Conservation (phyloP, 495 filamentous ascomycete species). For the Wilcoxina mikolae region DNA sequence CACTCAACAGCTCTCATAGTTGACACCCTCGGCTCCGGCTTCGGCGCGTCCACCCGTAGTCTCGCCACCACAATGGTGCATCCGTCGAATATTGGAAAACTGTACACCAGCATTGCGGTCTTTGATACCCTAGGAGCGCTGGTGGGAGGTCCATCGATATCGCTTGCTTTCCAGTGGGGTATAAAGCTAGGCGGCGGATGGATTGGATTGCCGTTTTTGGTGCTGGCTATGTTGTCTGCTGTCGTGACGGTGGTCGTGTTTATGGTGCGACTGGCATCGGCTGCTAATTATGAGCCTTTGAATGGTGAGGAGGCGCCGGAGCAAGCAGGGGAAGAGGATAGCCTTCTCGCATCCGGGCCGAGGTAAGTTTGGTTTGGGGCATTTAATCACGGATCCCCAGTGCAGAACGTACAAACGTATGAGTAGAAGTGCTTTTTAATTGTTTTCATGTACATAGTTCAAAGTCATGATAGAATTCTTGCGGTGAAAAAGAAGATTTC, state of each 20-base stretch:
- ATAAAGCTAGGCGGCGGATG: not conserved
- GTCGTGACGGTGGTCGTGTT: not conserved
- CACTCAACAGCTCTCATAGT: slow-evolving; percentile 3
- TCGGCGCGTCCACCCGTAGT: slow-evolving; percentile 3
- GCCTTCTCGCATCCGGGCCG: not conserved
- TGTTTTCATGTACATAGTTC: too few relatives aligned
- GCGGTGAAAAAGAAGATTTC: too few relatives aligned
- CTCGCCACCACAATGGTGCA: slow-evolving; percentile 7
- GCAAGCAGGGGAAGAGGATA: not conserved
- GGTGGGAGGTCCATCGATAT: slow-evolving; percentile 1
- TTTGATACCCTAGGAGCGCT: slow-evolving; percentile 3
- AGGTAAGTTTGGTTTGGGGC: too few relatives aligned
- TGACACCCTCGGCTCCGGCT: slow-evolving; percentile 7
- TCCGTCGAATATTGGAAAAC: not conserved
- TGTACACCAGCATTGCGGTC: slow-evolving; percentile 5
- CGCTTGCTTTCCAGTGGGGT: not conserved
- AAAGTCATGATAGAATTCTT: too few relatives aligned
- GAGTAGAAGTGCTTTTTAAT: too few relatives aligned
- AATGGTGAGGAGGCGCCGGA: not conserved
- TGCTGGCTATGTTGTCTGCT: not conserved
- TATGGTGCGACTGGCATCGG: not conserved
- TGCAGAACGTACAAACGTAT: too few relatives aligned
- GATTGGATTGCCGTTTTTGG: not conserved
- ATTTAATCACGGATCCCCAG: too few relatives aligned
- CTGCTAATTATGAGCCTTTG: not conserved